Evolutionary conservation across 805 yeast species (phyloP).

Genomic region (Hanseniaspora guilliermondii): DNA sequence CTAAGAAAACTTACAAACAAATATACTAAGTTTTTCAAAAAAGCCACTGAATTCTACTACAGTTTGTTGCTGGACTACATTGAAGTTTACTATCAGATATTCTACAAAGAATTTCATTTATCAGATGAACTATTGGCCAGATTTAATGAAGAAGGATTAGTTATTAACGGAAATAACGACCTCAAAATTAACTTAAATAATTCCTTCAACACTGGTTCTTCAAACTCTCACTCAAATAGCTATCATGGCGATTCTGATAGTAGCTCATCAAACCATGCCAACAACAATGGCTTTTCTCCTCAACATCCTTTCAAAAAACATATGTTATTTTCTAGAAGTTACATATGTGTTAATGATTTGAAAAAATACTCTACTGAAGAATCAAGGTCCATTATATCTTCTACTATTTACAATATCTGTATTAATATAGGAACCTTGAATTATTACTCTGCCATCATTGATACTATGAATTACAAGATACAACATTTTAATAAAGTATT

Average conservation of each 20-base stretch:
- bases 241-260: neutral
- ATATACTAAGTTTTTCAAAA: slow-evolving; percentile 38
- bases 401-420: slow-evolving; percentile 28
- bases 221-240: neutral
- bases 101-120: neutral
- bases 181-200: neutral
- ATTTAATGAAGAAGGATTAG: slow-evolving; percentile 10
- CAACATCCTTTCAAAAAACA: slow-evolving; percentile 9
- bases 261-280: neutral
- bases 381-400: slow-evolving; percentile 16
- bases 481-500: slow-evolving; percentile 35
- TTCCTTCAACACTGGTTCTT: neutral
- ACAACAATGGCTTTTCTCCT: neutral
- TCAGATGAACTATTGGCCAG: slow-evolving; percentile 8
- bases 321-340: neutral
- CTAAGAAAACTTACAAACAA: slow-evolving; percentile 42
- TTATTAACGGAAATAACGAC: slow-evolving; percentile 9
- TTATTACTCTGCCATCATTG: slow-evolving; percentile 36
- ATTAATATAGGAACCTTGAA: slow-evolving; percentile 52
- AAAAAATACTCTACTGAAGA: slow-evolving; percentile 14
- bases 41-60: slow-evolving; percentile 37
- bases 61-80: slow-evolving; percentile 14
- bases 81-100: slow-evolving; percentile 2
- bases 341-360: slow-evolving; percentile 15
- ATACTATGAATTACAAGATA: slow-evolving; percentile 28